These are phyloP conservation scores for Strobilomyces dryophilus DNA, from an alignment of 768 basidiomycete genomes.

Conservation along the genomic window DNA sequence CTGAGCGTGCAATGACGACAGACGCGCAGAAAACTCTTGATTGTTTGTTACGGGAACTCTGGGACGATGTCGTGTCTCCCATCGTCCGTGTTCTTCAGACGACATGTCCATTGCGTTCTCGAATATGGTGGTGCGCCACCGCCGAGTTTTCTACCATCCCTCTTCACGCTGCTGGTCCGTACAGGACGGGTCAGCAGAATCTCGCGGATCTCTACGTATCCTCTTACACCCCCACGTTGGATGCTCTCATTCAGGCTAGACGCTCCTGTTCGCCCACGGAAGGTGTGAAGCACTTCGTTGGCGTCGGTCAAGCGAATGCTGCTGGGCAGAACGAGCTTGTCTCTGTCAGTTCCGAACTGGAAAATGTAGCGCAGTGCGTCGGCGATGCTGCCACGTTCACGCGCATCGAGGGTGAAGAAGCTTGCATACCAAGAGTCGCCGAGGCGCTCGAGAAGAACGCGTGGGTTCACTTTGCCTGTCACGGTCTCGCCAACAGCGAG, in stretches of 20 bases:
- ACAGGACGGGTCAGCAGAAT: no score
- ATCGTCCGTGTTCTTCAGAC: not conserved
- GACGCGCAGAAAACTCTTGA: not conserved
- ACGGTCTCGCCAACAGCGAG: not conserved
- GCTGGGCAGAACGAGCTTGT: not conserved
- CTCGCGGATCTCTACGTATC: not conserved
- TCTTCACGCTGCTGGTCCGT: not conserved
- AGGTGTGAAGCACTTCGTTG: not conserved
- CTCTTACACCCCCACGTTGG: not conserved
- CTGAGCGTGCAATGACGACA: not conserved
- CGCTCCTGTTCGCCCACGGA: no score
- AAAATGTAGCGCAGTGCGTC: not conserved
- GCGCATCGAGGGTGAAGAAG: not conserved
- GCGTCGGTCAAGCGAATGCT: not conserved
- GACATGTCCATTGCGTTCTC: not conserved
- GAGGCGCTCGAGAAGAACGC: not conserved
- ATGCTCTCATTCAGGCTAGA: no score
- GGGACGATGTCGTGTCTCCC: not conserved
- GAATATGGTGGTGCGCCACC: not conserved
- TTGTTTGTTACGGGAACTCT: not conserved
- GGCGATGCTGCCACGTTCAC: not conserved
- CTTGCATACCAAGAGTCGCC: not conserved
- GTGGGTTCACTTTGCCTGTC: not conserved
- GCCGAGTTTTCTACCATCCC: not conserved
- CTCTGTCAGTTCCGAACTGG: not conserved